phyloP scores from a whole-genome alignment of 208 protist species.

The Crithidia acanthocephali region DNA sequence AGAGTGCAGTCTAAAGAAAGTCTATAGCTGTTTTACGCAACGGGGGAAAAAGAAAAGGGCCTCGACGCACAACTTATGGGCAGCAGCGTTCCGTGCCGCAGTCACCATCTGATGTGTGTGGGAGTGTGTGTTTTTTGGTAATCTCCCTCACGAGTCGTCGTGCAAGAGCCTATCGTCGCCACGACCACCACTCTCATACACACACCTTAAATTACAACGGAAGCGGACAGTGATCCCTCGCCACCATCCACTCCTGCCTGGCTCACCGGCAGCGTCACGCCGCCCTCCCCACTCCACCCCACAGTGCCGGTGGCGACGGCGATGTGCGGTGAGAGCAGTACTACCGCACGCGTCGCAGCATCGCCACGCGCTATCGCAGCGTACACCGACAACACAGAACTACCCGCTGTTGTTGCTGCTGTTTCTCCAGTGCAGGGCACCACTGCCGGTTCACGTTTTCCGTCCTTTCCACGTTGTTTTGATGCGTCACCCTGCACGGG shows the following conservation, averaged over 20 bases:
- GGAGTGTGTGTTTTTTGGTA: no score
- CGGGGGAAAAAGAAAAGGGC: no score
- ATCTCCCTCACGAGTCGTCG: no score
- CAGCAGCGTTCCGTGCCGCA: no score
- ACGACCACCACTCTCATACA: background rate
- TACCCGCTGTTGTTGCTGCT: background rate
- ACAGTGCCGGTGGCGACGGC: conserved; percentile 46
- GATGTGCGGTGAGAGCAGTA: conserved; percentile 67
- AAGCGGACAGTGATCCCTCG: conserved; percentile 76
- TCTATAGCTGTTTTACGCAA: no score
- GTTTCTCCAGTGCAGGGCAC: no score
- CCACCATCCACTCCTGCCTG: conserved; percentile 38
- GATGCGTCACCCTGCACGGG: no score
- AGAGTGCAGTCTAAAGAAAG: background rate
- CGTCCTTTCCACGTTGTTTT: background rate
- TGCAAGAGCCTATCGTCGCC: no score
- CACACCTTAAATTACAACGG: conserved; percentile 41
- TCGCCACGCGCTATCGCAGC: conserved; percentile 21
- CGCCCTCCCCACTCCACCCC: conserved; percentile 77
- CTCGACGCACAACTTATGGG: no score
- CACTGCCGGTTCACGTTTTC: background rate
- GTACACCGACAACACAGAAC: conserved; percentile 33
- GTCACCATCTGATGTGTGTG: no score
- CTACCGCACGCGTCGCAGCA: conserved; percentile 21
- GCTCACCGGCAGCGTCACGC: conserved; percentile 33